A percentile compares a stretch with the other conserved stretches of the same genome.
These are phyloP conservation scores for Cyclocybe cylindracea DNA, from an alignment of 768 basidiomycete species.

Conservation along the genomic window DNA sequence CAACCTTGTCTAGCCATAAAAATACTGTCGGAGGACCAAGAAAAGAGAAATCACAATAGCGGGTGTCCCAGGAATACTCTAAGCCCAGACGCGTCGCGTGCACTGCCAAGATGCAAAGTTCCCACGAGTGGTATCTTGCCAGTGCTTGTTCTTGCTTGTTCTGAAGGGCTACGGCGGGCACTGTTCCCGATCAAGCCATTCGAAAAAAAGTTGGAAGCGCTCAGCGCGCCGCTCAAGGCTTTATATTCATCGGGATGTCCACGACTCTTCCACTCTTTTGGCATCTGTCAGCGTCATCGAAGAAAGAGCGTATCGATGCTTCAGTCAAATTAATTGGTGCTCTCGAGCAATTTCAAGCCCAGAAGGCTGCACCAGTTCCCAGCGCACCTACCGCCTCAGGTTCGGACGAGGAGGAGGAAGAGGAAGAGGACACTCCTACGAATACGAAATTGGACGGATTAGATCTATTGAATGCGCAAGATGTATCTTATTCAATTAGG, in stretches of 20 bases:
- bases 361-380: constrained; percentile 31
- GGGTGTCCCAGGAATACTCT: too few species aligned
- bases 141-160: too few species aligned
- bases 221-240: not conserved
- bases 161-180: too few species aligned
- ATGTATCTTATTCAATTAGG: constrained; percentile 91
- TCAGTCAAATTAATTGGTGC: constrained; percentile 81
- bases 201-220: not conserved
- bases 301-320: constrained; percentile 79
- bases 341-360: constrained; percentile 83
- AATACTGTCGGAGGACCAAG: too few species aligned
- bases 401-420: constrained; percentile 47
- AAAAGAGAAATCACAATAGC: too few species aligned
- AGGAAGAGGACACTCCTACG: constrained; percentile 34
- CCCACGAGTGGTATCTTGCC: too few species aligned
- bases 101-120: too few species aligned
- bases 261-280: constrained; percentile 94
- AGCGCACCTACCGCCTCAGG: constrained; percentile 20
- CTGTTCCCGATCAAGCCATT: too few species aligned
- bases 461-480: constrained; percentile 77
- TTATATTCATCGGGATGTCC: constrained; percentile 49
- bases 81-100: too few species aligned
- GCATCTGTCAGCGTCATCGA: constrained; percentile 83
- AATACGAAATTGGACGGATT: constrained; percentile 46
- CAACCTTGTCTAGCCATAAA: too few species aligned